Base-by-base conservation (phyloP, 2,329 filamentous ascomycete genomes). In the Aspergillus vadensis region DNA sequence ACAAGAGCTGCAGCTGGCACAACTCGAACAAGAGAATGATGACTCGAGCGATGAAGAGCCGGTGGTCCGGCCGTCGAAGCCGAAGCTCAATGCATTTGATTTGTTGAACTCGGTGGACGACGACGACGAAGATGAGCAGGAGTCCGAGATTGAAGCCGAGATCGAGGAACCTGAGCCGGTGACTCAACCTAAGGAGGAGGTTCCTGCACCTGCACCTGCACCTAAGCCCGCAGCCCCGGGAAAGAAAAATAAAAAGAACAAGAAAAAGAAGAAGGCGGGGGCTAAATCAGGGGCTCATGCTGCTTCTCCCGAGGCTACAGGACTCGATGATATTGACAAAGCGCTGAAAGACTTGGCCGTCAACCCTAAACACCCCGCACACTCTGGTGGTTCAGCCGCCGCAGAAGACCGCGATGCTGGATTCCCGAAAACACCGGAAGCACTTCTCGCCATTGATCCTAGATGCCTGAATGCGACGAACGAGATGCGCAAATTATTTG, bases 401-500 rank as follows among this genome's bases (percentile, higher is more conserved):
- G 73, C 76, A 56, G 77, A 79, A 54, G 55, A 36, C 19, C 65
- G 60, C 14, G 76, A 83, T 48, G 53, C 57, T 17, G 62, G 59
- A 6, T 77, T 75, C 55, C 63, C 74, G 7, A 76, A 70, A 59
- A 70, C 67, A 52, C 81, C 80, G 63, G 85, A 73, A 76, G 78
- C 81, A 19, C 75, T 90, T 12, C 78, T 91, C 0, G 78, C 82
- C 2, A 79, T 91, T 55, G 88, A 90, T 67, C 85, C 88, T 0
- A 85, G 90, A 66, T 86, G 92, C 67, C 84, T 99, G 10, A 93
- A 94, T 72, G 91, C 91, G 7, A 83, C 89, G 38, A 96, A 97
- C 70, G 95, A 99, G 79, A 97, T 99, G 92, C 89, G 87, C 59
- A 85, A 83, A 65, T 78, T 91, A 0, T 91, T 91, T 72, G 89